Evolutionary conservation across 177 flowering plant genomes (phyloP).

Genomic region (Telopea speciosissima): DNA sequence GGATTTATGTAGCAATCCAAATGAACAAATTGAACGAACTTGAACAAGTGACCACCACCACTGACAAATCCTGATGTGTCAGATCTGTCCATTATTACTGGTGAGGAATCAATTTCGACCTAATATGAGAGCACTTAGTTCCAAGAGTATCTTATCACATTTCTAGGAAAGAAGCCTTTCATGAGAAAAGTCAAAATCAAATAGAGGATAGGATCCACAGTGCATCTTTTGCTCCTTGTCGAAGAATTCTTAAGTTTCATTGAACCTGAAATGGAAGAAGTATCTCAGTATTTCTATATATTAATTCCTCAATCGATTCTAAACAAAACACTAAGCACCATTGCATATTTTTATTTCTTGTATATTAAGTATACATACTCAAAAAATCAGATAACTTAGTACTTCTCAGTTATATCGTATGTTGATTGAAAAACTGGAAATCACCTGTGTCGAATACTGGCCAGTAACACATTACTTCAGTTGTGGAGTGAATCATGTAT

Average conservation of each 20-base stretch:
- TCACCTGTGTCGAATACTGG: background rate
- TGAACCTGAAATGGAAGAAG: constrained; percentile 23
- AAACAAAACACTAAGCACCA: background rate
- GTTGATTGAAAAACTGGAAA: background rate
- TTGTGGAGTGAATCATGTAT: background rate
- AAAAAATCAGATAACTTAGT: too few species aligned
- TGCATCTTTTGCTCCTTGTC: constrained; percentile 31
- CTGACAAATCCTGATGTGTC: constrained; percentile 87
- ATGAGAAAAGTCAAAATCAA: constrained; percentile 25
- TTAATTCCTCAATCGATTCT: background rate
- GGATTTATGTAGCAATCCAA: constrained; percentile 11
- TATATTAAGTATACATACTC: background rate
- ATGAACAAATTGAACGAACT: constrained; percentile 14
- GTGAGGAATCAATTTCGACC: constrained; percentile 3
- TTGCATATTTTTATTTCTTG: background rate
- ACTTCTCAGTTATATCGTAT: too few species aligned
- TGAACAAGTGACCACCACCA: constrained; percentile 38
- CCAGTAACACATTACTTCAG: background rate
- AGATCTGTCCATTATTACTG: constrained; percentile 50
- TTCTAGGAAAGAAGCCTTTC: constrained; percentile 58
- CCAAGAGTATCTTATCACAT: constrained; percentile 51
- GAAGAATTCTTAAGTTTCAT: constrained; percentile 40
- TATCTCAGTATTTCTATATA: background rate
- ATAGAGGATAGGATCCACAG: constrained; percentile 20
- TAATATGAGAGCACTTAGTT: constrained; percentile 12